Evolutionary conservation across 2,329 filamentous ascomycete genomes (phyloP), one percentile per base, ranked within the genome.

Genomic region (Hymenotorrendiella dingleyae): DNA sequence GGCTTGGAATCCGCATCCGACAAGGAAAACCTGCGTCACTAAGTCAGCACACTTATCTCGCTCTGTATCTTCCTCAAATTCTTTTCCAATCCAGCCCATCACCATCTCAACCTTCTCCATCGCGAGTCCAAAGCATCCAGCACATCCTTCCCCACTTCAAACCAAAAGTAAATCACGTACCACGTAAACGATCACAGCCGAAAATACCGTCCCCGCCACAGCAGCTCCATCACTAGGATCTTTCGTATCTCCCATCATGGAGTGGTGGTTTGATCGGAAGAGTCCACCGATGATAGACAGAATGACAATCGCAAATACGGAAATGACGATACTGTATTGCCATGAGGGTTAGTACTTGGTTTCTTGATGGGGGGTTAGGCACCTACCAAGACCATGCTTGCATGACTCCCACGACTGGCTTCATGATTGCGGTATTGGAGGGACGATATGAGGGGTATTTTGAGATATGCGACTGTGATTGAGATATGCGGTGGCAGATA

Each of bases 301-400:
- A 63, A 84, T 73, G 56, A 85, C 34, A 61, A 86, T 73, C 59
- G 80, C 70, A 65, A 86, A 74, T 62, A 77, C 57, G 63, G 78
- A 76, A 64, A 86, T 66, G 68, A 89, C 68, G 62, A 82, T 84
- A 74, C 91, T 96, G 54, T 52, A 54, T n/a, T 38, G 11, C n/a
- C 16, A 9, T 12, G 20, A 19, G 14, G 42, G 32, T 40, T 45
- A 19, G 34, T 10, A 19, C 27, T 33, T 27, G 22, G 32, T 19
- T 7, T 23, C 17, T 45, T 30, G 53, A 26, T 11, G 36, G 28
- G 26, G 29, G 17, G 28, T 22, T 40, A 21, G 37, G 36, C 46
- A 65, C 80, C 62, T 73, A 96, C 90, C 90, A 95, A 72, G 82
- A 87, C 89, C 90, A 96, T 61, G 90, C 91, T 71, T 94, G 90